A percentile compares a stretch with the other conserved stretches of the same genome.
phyloP scores from a whole-genome alignment of 2,329 filamentous ascomycete species.

The Alternaria ventricosa region DNA sequence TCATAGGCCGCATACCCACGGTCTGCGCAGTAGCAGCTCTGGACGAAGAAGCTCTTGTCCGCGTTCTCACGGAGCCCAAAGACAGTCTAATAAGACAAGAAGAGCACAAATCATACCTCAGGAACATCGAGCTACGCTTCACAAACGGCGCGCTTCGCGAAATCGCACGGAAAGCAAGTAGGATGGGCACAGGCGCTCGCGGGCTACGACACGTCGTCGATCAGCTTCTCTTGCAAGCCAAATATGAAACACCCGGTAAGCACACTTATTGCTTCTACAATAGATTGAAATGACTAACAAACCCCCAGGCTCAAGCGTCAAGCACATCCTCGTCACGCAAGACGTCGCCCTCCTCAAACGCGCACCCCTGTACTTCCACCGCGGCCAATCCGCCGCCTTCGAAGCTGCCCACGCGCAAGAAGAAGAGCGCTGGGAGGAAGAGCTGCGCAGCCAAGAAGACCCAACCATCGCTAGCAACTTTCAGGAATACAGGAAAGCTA shows the following conservation, averaged over 20 bases:
- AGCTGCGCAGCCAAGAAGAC: slow-evolving; percentile 40
- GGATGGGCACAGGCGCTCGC: slow-evolving; percentile 73
- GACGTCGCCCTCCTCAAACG: slow-evolving; percentile 53
- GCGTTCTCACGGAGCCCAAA: slow-evolving; percentile 89
- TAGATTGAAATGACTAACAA: slow-evolving; percentile 8
- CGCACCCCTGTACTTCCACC: slow-evolving; percentile 52
- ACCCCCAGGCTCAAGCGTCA: slow-evolving; percentile 49
- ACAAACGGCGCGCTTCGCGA: slow-evolving; percentile 81
- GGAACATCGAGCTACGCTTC: slow-evolving; percentile 77
- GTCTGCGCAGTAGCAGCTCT: slow-evolving; percentile 84
- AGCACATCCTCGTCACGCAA: slow-evolving; percentile 55
- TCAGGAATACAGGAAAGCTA: slow-evolving; percentile 56
- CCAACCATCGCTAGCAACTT: slow-evolving; percentile 43
- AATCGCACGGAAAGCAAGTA: slow-evolving; percentile 73
- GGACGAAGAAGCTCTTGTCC: slow-evolving; percentile 70
- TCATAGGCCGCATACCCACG: slow-evolving; percentile 95
- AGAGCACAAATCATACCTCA: slow-evolving; percentile 83
- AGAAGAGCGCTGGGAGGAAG: slow-evolving; percentile 56
- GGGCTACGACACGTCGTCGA: slow-evolving; percentile 58
- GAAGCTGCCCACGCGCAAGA: slow-evolving; percentile 50
- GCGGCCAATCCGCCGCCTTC: slow-evolving; percentile 52
- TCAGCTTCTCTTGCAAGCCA: slow-evolving; percentile 53
- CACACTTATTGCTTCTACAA: not conserved
- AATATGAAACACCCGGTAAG: slow-evolving; percentile 57
- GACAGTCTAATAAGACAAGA: slow-evolving; percentile 91